Conservation (phyloP, 2,329 filamentous ascomycete species). For the Penicillium aurantiogriseum region DNA sequence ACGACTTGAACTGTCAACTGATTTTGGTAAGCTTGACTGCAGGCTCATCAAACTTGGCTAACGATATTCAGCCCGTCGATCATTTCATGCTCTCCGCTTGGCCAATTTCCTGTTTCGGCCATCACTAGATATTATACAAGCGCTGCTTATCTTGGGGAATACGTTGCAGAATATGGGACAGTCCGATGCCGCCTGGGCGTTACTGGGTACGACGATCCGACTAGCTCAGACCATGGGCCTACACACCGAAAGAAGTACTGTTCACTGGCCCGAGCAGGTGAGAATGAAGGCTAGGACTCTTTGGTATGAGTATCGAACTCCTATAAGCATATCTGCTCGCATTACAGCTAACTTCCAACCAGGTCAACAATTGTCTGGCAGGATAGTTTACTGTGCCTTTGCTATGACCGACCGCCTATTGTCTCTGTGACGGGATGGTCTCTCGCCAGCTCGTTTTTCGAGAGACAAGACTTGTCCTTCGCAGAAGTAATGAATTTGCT, state of each 20-base stretch:
- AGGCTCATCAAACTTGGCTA: background rate
- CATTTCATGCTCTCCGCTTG: slow-evolving; percentile 54
- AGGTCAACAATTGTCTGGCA: slow-evolving; percentile 39
- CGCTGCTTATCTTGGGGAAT: slow-evolving; percentile 56
- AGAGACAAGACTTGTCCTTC: slow-evolving; percentile 19
- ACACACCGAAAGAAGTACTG: slow-evolving; percentile 38
- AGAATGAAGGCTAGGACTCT: slow-evolving; percentile 24
- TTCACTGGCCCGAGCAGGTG: slow-evolving; percentile 26
- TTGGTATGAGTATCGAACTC: slow-evolving; percentile 20
- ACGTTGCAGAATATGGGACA: slow-evolving; percentile 38
- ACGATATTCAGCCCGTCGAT: slow-evolving; percentile 24
- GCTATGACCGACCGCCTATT: slow-evolving; percentile 35
- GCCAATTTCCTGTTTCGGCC: slow-evolving; percentile 59
- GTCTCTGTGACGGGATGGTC: slow-evolving; percentile 29
- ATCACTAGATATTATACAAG: slow-evolving; percentile 56
- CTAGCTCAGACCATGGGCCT: slow-evolving; percentile 36
- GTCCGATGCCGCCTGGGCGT: slow-evolving; percentile 33
- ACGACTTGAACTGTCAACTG: slow-evolving; percentile 25
- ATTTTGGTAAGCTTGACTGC: slow-evolving; percentile 25
- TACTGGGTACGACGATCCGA: slow-evolving; percentile 33
- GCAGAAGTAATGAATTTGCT: slow-evolving; percentile 29
- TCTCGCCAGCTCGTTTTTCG: background rate
- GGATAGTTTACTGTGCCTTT: slow-evolving; percentile 36
- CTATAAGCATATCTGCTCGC: background rate
- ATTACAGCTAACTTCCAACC: background rate